Conservation (phyloP, 139 green algal species). For the Chlamydomonas schloesseri region DNA sequence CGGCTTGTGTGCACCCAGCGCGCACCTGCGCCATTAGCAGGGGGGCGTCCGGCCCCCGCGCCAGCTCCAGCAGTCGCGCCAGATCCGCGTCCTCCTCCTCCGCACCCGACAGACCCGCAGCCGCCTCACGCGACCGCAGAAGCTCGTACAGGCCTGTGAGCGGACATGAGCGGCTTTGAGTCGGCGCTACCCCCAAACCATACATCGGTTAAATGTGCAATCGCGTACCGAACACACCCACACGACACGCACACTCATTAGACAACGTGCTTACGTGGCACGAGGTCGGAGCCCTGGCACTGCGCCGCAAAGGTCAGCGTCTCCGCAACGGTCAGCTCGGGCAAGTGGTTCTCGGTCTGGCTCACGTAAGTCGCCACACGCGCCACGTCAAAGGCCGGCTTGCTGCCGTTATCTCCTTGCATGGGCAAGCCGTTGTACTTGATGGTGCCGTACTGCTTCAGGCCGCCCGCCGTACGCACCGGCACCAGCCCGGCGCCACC, state of each 20-base stretch:
- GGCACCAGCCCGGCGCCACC: background rate
- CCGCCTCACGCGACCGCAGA: conserved; percentile 7
- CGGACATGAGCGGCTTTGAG: too few relatives aligned
- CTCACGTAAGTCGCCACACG: conserved; percentile 63
- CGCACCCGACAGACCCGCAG: background rate
- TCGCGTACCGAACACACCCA: too few relatives aligned
- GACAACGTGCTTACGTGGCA: background rate
- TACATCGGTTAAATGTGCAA: too few relatives aligned
- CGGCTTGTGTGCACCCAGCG: too few relatives aligned
- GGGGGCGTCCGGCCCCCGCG: background rate
- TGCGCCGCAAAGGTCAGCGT: conserved; percentile 56
- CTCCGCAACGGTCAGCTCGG: conserved; percentile 65
- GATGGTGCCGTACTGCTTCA: conserved; percentile 39
- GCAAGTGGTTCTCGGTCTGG: conserved; percentile 69
- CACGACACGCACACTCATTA: too few relatives aligned
- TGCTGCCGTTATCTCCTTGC: background rate
- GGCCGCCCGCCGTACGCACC: background rate
- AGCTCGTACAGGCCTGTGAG: conserved; percentile 6
- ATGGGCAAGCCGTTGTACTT: conserved; percentile 49
- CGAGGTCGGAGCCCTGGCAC: conserved; percentile 17
- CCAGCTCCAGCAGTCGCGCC: background rate
- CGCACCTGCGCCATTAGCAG: background rate
- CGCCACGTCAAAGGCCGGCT: conserved; percentile 53
- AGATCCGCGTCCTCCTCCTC: background rate
- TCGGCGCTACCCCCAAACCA: background rate